Evolutionary conservation across 129 eudicot species (phyloP).

Genomic region (Logfia minima): DNA sequence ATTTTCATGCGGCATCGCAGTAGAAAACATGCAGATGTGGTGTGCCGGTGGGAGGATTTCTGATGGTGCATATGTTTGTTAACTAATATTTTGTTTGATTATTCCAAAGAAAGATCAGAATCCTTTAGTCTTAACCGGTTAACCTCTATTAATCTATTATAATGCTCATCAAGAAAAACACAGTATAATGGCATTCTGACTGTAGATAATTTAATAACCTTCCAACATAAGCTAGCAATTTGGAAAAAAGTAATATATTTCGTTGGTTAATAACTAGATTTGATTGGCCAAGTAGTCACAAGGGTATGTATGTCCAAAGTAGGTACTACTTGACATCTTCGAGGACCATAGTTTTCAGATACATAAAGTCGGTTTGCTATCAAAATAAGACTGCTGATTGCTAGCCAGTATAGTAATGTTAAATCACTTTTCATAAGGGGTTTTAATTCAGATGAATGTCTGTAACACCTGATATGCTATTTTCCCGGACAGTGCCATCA

Average conservation of each 20-base stretch:
- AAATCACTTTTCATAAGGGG: too few relatives aligned
- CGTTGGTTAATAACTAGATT: background rate
- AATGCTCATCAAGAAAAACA: background rate
- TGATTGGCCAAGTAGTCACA: background rate
- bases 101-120: background rate
- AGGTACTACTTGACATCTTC: background rate
- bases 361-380: background rate
- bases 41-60: background rate
- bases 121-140: slow-evolving; percentile 1
- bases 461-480: background rate
- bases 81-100: background rate
- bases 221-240: background rate
- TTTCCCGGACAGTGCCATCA: background rate
- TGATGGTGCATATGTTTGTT: background rate
- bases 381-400: background rate
- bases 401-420: background rate
- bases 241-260: background rate
- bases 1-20: background rate
- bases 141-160: background rate
- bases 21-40: background rate
- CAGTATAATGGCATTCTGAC: background rate
- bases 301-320: background rate
- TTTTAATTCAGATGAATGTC: background rate
- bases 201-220: background rate
- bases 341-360: background rate